Evolutionary conservation across 2,329 filamentous ascomycete genomes (phyloP), one percentile per base, ranked within the genome.

Genomic region (Neofusicoccum ribis): DNA sequence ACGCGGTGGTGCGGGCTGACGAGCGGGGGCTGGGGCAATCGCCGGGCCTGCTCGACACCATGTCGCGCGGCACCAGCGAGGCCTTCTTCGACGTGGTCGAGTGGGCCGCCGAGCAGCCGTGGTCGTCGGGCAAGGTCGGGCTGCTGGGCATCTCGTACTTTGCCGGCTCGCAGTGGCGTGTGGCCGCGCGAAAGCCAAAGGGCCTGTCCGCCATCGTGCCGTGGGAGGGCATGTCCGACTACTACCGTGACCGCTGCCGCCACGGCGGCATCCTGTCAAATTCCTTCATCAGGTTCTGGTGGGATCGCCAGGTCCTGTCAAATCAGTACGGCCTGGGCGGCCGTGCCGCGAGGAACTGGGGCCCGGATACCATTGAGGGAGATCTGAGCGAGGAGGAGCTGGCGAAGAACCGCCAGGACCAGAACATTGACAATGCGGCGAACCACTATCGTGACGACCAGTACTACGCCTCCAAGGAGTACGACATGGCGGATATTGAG

Each of bases 321-420:
- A 91, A 91, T 70, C 89, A 92, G 73, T 91, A 91, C 67, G 89
- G 89, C 0, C 80, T 79, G 9, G 80, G 82, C 2, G 83, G 82
- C 1, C 76, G 84, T 39, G 75, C 75, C 1, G 81, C 79, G 1
- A 76, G 80, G 2, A 85, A 86, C 17, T 86, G 83, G 83, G 85
- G 84, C 0, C 79, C 78, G 70, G 69, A 84, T 61, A 88, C 86
- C 0, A 78, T 88, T 31, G 87, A 89, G 68, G 87, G 87, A 1
- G 81, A 86, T 66, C 74, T 89, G 0, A 72, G 82, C 0, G 83
- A 84, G 1, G 84, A 86, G 5, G 82, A 83, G 20, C 80, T 85
- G 1, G 77, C 70, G 3, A 73, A 74, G 39, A 86, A 86, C 69
- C 78, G 86, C 46, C 72, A 73, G 65, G 74, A 76, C 51, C 73